Base-by-base conservation (phyloP, 1,139 yeast species). In the Pichia sp. region DNA sequence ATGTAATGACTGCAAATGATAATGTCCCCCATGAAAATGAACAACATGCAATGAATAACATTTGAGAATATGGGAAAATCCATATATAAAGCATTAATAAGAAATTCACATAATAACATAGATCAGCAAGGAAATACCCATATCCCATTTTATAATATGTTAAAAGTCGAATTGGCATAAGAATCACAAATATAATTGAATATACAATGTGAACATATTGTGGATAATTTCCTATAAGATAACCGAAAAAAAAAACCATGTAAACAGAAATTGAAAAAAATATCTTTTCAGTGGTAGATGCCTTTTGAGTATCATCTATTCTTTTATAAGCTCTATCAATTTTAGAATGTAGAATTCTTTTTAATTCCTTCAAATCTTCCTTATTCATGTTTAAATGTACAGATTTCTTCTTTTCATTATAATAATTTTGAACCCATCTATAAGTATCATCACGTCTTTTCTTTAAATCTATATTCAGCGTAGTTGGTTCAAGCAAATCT, bases 1-100 rank as follows among this genome's bases (percentile, higher is more conserved):
- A 91, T 0, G 96, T 86, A 30, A 89, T 80, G 16, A 91, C 96
- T 0, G 97, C 97, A 74, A 87, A 89, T 9, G 95, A 76, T 41
- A 91, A 65, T 0, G 96, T 86, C 1, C 97, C 97, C 67, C 83
- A 79, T 2, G 94, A 74, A 45, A 91, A 75, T 13, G 96, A 83
- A 63, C 86, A 89, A 51, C 93, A 88, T 9, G 91, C 74, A 21
- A 86, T 76, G 62, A 83, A 89, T 31, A 91, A 66, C 43, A 79
- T 72, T 33, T 71, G 70, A 1, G 95, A 85, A 33, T 69, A 57
- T 0, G 98, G 96, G 49, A 80, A 77, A 6, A 78, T 68, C 97
- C 97, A 91, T 31, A 91, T 72, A 56, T 76, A 91, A 1, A 78
- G 49, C 56, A 89, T 59, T 34, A 85, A 65, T 46, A 91, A 65